Evolutionary conservation across 1,139 yeast species (phyloP).

Genomic region (Scheffersomyces stambukii): DNA sequence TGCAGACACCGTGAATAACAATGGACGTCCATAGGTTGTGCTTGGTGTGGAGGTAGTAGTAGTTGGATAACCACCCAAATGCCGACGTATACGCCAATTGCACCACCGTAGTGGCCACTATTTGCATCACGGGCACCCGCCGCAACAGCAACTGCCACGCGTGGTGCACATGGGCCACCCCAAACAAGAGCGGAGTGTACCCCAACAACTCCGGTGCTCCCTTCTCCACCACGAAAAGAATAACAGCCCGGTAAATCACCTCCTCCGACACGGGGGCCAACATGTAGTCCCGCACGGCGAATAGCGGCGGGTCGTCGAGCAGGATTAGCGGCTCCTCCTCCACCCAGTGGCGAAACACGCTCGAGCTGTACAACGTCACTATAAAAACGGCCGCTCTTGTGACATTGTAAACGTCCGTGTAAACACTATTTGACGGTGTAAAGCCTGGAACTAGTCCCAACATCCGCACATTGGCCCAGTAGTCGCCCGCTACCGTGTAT

Average conservation of each 20-base stretch:
- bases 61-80: constrained; percentile 75
- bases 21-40: constrained; percentile 62
- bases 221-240: constrained; percentile 22
- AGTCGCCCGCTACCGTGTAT: constrained; percentile 11
- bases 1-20: constrained; percentile 69
- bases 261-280: constrained; percentile 92
- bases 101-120: constrained; percentile 40
- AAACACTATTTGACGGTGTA: constrained; percentile 14
- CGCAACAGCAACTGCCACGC: constrained; percentile 50
- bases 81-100: constrained; percentile 73
- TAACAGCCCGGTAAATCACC: constrained; percentile 65
- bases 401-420: constrained; percentile 22
- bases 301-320: constrained; percentile 1
- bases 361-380: constrained; percentile 52
- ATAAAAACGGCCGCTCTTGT: constrained; percentile 27
- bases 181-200: constrained; percentile 70
- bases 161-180: constrained; percentile 91
- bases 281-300: constrained; percentile 51
- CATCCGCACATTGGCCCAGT: constrained; percentile 10
- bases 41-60: constrained; percentile 43
- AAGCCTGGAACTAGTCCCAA: constrained; percentile 30
- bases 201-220: constrained; percentile 24
- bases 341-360: constrained; percentile 41
- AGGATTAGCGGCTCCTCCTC: constrained; percentile 5
- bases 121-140: constrained; percentile 22